Base-by-base conservation (phyloP, 495 filamentous ascomycete species). In the Penicillium coprophilum region DNA sequence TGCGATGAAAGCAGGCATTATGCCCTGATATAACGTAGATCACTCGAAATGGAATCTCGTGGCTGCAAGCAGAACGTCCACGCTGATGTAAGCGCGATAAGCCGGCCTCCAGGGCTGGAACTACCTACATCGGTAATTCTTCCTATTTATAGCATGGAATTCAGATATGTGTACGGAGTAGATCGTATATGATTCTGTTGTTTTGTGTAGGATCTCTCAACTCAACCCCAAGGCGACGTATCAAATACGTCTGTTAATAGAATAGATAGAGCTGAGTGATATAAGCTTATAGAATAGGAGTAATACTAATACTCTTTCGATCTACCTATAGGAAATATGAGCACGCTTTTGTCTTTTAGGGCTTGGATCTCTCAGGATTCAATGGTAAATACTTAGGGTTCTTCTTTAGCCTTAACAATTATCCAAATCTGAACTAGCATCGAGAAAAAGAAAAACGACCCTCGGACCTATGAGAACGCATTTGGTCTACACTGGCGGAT, bases 51-150 rank as follows among this genome's bases (percentile, higher is more conserved):
- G 64, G 63, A 64, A 69, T 68, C 68, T 34, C 58, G 67, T 64
- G 55, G 67, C 69, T 66, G 69, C 71, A 65, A 66, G 58, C 71
- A 69, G 67, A 60, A 57, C 57, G 52, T 63, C 55, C 59, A 51
- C 53, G 65, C 62, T 69, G 63, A 69, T 53, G 50, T 70, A 68
- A 66, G 39, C 24, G 36, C n/a, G 36, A 43, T 46, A 31, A 32
- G 13, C 40, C 27, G n/a, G n/a, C n/a, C n/a, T n/a, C n/a, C n/a
- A n/a, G n/a, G n/a, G n/a, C n/a, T n/a, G n/a, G n/a, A n/a, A n/a
- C n/a, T n/a, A n/a, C n/a, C n/a, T n/a, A n/a, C n/a, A n/a, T n/a
- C n/a, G n/a, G n/a, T n/a, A n/a, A n/a, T n/a, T n/a, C n/a, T 45
- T 10, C 15, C 27, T 47, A 47, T 31, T 53, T 31, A 43, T 32